Evolutionary conservation across 257 asterid species (phyloP), one percentile per base, ranked within the genome.

Genomic region (Solanum phureja): DNA sequence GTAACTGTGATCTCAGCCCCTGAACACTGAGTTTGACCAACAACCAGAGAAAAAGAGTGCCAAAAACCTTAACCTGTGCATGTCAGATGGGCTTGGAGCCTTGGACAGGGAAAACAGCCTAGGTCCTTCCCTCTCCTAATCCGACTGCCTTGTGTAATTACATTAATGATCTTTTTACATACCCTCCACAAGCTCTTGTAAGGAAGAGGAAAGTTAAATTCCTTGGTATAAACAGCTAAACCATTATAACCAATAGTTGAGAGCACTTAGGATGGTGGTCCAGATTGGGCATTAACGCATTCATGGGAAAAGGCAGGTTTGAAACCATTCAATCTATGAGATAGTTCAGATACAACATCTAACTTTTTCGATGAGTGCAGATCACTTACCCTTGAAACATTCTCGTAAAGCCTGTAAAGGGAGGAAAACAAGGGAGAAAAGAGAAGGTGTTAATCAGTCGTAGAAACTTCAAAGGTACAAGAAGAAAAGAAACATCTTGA

Each of bases 401-500:
- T 96, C 98, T 89, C 99, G 95, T 56, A 92, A 89, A 87, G 90
- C 94, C 99, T 96, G 96, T 88, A 88, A 37, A 73, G 81, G 49
- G 29, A 35, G 46, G 46, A 35, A 35, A 34, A 8, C n/a, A 73
- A 73, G 16, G 31, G 31, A 37, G 83, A 74, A 21, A 74, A 37
- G 52, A 21, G 6, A 74, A 74, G 52, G 49, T 21, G 1, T 21
- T 74, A 37, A 35, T 37, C 52, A 74, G 83, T 74, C 4, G 14
- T 37, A 23, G 33, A 37, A 74, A 74, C 8, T 74, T 74, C 49
- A 37, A 37, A 74, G 83, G 83, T 37, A 35, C 83, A 29, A 27
- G 29, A 27, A 27, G 29, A 27, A 27, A 27, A 27, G 29, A 27
- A 27, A 27, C 29, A 27, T 27, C 29, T 27, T 27, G 29, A 27